phyloP scores from a whole-genome alignment of 257 asterid species.

The Sherardia arvensis region DNA sequence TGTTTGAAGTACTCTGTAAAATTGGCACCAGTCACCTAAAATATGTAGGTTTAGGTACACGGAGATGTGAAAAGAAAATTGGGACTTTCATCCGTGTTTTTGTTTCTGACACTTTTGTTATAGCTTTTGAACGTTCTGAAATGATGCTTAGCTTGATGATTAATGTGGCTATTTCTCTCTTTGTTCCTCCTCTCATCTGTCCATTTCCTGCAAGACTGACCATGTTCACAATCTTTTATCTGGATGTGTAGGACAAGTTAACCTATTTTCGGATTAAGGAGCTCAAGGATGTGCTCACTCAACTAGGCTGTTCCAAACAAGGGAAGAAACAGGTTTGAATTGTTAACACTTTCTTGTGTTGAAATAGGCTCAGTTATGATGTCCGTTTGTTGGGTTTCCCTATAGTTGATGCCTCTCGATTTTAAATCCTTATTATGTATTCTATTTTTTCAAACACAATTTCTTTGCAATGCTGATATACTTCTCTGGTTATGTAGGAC shows the following conservation, averaged over 20 bases:
- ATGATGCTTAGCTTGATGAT: background rate
- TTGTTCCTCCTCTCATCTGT: background rate
- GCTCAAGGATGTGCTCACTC: conserved; percentile 91
- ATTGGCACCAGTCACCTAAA: too few species aligned
- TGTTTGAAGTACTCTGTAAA: too few species aligned
- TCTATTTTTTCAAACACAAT: background rate
- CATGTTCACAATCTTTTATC: background rate
- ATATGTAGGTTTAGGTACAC: too few species aligned
- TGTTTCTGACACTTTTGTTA: background rate
- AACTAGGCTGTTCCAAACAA: conserved; percentile 84
- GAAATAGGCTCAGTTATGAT: background rate
- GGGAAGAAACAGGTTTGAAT: conserved; percentile 94
- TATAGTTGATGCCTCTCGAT: too few species aligned
- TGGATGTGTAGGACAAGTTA: conserved; percentile 62
- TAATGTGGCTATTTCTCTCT: background rate
- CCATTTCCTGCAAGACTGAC: background rate
- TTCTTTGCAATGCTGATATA: background rate
- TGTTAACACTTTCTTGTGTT: background rate
- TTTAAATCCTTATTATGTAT: background rate
- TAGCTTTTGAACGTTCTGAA: background rate
- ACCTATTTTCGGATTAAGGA: conserved; percentile 90
- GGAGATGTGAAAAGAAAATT: too few species aligned
- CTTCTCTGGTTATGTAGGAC: conserved; percentile 39
- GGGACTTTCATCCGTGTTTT: too few species aligned
- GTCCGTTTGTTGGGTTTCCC: background rate